Base-by-base conservation (phyloP, 495 filamentous ascomycete species). In the Pseudoneurospora amorphoporcata region DNA sequence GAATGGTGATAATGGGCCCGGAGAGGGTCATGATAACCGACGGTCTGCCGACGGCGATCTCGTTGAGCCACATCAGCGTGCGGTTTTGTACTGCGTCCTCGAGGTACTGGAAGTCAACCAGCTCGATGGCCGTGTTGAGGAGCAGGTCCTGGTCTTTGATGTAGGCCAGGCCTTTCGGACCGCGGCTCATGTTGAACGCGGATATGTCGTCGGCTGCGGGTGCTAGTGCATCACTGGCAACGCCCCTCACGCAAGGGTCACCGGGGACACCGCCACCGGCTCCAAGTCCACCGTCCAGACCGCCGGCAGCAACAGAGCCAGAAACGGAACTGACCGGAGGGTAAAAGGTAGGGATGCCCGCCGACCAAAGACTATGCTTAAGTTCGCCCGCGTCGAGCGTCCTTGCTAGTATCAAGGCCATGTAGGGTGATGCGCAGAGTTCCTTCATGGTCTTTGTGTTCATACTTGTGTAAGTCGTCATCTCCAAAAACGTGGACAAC, bases 401-500 rank as follows among this genome's bases (percentile, higher is more conserved):
- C 12, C 87, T 76, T 12, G 85, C 83, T 43, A 86, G 81, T 71
- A 88, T 83, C 29, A 87, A 76, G 2, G 83, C 80, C 74, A 88
- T 80, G 76, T 88, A 88, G 14, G 86, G 86, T 8, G 84, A 83
- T 14, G 78, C 77, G 43, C 77, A 79, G 43, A 85, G 77, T 39
- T 84, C 82, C 35, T 68, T 72, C 12, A 78, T 73, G 41, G 65
- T 73, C 23, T 77, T 76, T 3, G 69, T 8, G 8, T 29, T 32
- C 16, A 71, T 29, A 32, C 14, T 42, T 23, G 80, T 84, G 23
- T 81, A 79, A 14, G 80, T 84, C 7, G 87, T 85, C 75, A 90
- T 83, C 72, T 90, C 88, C 0, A 91, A 76, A 73, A 90, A 90
- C 0, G 87, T 87, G 6, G 86, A 84, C 12, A 90, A 76, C 6